These are phyloP conservation scores for Blastocystis sp. DNA, from an alignment of 352 stramenopile species.

Conservation along the genomic window DNA sequence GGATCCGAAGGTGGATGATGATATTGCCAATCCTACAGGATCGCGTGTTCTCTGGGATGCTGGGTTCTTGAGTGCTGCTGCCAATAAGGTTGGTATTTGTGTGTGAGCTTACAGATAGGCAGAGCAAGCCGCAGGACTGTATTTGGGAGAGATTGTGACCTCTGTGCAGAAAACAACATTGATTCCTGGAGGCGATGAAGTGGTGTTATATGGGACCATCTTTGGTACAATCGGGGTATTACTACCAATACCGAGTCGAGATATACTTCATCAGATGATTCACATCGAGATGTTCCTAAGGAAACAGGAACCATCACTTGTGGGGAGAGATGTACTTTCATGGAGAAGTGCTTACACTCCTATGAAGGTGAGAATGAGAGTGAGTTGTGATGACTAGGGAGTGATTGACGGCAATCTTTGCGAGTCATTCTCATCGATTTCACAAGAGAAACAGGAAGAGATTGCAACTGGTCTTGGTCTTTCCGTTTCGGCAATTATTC, in stretches of 20 bases:
- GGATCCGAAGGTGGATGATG: slow-evolving; percentile 81
- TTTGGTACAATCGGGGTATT: slow-evolving; percentile 91
- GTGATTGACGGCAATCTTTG: slow-evolving; percentile 96
- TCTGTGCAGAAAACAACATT: slow-evolving; percentile 88
- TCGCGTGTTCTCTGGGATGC: slow-evolving; percentile 92
- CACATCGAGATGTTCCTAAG: slow-evolving; percentile 90
- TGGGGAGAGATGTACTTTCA: slow-evolving; percentile 90
- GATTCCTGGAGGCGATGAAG: slow-evolving; percentile 90
- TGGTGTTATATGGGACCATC: slow-evolving; percentile 93
- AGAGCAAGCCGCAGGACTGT: slow-evolving; percentile 90
- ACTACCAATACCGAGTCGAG: slow-evolving; percentile 89
- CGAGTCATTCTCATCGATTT: slow-evolving; percentile 88
- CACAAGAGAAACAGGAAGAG: slow-evolving; percentile 87
- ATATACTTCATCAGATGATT: slow-evolving; percentile 96
- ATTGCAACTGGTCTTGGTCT: slow-evolving; percentile 91
- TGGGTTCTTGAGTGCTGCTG: slow-evolving; percentile 83
- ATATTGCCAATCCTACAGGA: slow-evolving; percentile 90
- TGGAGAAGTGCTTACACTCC: slow-evolving; percentile 96
- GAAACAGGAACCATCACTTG: slow-evolving; percentile 82
- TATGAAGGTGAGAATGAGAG: slow-evolving; percentile 77
- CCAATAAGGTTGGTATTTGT: slow-evolving; percentile 84
- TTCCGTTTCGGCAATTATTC: slow-evolving; percentile 91
- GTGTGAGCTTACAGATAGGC: background rate
- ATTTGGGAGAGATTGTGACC: slow-evolving; percentile 96
- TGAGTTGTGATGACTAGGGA: slow-evolving; percentile 72